These are phyloP conservation scores for Backusella circina DNA, from an alignment of 192 early-diverging fungal species.

Conservation along the genomic window DNA sequence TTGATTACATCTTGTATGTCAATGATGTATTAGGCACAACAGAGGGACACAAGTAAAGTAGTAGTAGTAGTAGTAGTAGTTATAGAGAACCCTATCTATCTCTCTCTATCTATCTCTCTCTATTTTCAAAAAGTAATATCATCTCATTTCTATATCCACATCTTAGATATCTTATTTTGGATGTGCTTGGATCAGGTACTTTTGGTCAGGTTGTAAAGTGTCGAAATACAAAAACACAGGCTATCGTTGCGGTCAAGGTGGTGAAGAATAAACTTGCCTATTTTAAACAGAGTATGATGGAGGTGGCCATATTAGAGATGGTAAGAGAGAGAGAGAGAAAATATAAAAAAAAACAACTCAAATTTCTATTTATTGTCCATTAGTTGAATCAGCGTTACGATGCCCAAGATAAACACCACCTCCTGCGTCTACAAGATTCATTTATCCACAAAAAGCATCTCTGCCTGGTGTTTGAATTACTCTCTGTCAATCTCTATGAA, in stretches of 20 bases:
- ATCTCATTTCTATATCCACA: too few species aligned
- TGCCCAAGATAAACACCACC: conserved; percentile 81
- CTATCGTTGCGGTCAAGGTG: conserved; percentile 92
- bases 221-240: conserved; percentile 88
- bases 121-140: neutral
- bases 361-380: neutral
- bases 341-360: neutral
- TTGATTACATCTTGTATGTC: conserved; percentile 96
- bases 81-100: neutral
- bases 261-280: conserved; percentile 98
- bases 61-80: too few species aligned
- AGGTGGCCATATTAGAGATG: conserved; percentile 90
- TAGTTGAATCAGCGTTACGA: conserved; percentile 91
- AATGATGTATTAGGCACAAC: conserved; percentile 90
- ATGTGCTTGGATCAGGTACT: conserved; percentile 92
- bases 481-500: conserved; percentile 97
- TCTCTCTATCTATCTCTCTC: neutral
- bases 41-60: conserved; percentile 80
- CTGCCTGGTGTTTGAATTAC: conserved; percentile 95
- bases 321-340: conserved; percentile 32
- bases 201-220: conserved; percentile 99
- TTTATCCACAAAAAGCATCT: conserved; percentile 94
- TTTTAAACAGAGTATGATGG: conserved; percentile 96
- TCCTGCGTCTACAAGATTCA: conserved; percentile 83
- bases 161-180: conserved; percentile 86